These are phyloP conservation scores for Colletotrichum sansevieriae DNA, from an alignment of 2,329 filamentous ascomycete species.

Conservation along the genomic window DNA sequence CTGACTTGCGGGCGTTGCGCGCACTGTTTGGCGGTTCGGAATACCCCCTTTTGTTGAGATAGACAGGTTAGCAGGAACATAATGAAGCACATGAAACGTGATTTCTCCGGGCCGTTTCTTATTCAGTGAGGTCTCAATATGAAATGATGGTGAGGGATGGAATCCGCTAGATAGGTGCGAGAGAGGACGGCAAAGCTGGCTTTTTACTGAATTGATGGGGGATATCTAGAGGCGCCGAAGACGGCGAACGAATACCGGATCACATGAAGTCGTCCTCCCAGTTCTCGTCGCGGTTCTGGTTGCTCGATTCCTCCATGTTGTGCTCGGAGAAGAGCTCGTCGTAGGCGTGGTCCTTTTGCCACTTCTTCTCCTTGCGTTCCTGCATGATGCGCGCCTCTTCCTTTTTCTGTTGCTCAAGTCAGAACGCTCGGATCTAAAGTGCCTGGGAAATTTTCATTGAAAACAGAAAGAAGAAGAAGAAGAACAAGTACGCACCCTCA, in stretches of 20 bases:
- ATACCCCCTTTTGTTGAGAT: slow-evolving; percentile 35
- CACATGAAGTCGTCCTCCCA: slow-evolving; percentile 97
- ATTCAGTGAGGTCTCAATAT: neutral
- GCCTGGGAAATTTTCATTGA: no score
- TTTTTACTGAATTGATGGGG: neutral
- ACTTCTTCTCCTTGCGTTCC: slow-evolving; percentile 90
- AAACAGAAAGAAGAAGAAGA: no score
- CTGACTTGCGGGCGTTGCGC: slow-evolving; percentile 38
- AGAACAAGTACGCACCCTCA: slow-evolving; percentile 64
- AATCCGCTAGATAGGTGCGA: no score
- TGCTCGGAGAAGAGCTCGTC: slow-evolving; percentile 92
- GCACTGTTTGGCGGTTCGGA: slow-evolving; percentile 1
- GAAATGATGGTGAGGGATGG: neutral
- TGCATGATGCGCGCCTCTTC: slow-evolving; percentile 80
- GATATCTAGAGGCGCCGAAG: neutral
- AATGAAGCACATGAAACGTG: slow-evolving; percentile 14
- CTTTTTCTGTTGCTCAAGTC: slow-evolving; percentile 69
- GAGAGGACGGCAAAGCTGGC: neutral
- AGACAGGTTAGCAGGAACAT: slow-evolving; percentile 9
- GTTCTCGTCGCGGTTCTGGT: slow-evolving; percentile 83
- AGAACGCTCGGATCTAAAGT: slow-evolving; percentile 6
- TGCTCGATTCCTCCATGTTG: slow-evolving; percentile 81
- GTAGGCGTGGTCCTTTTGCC: slow-evolving; percentile 97
- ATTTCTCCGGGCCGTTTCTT: neutral
- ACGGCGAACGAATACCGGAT: slow-evolving; percentile 31